Conservation (phyloP, 1,284 basidiomycete species). For the Apiotrichum laibachii region DNA sequence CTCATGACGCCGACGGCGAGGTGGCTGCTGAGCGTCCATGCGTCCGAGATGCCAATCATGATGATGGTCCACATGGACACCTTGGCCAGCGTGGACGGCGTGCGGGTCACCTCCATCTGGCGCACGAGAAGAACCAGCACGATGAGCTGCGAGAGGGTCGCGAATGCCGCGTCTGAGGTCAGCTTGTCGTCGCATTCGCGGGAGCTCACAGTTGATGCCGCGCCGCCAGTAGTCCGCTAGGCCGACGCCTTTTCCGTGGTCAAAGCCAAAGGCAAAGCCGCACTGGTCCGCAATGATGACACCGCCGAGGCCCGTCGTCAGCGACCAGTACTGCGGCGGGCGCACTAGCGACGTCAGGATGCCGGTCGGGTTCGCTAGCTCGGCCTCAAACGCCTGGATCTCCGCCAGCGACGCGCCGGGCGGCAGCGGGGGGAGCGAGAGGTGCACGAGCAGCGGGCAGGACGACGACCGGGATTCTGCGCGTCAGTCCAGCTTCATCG, state of each 20-base stretch:
- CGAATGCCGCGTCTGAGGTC: slow-evolving; percentile 57
- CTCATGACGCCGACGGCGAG: slow-evolving; percentile 78
- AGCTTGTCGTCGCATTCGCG: no score
- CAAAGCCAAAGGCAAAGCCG: slow-evolving; percentile 66
- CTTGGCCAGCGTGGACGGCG: slow-evolving; percentile 70
- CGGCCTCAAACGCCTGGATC: slow-evolving; percentile 39
- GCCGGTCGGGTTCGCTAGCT: slow-evolving; percentile 44
- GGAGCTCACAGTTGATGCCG: slow-evolving; percentile 73
- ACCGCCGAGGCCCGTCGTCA: slow-evolving; percentile 55
- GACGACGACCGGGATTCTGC: slow-evolving; percentile 19
- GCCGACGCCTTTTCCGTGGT: slow-evolving; percentile 65
- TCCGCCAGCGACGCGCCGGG: slow-evolving; percentile 22
- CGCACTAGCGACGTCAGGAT: slow-evolving; percentile 31
- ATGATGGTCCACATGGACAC: slow-evolving; percentile 78
- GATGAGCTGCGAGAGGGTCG: slow-evolving; percentile 64
- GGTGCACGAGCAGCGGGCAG: slow-evolving; percentile 44
- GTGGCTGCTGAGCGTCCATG: slow-evolving; percentile 76
- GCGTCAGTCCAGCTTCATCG: background rate
- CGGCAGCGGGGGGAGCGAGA: slow-evolving; percentile 45
- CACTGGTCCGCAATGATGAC: slow-evolving; percentile 73
- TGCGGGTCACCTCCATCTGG: slow-evolving; percentile 71
- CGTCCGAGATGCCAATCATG: slow-evolving; percentile 70
- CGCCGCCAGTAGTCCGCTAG: slow-evolving; percentile 67
- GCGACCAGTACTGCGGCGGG: slow-evolving; percentile 42
- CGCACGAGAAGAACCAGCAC: slow-evolving; percentile 67